A percentile compares a stretch with the other conserved stretches of the same genome.
These are phyloP conservation scores for Tulasnella sp. DNA, from an alignment of 768 basidiomycete species.

Conservation along the genomic window DNA sequence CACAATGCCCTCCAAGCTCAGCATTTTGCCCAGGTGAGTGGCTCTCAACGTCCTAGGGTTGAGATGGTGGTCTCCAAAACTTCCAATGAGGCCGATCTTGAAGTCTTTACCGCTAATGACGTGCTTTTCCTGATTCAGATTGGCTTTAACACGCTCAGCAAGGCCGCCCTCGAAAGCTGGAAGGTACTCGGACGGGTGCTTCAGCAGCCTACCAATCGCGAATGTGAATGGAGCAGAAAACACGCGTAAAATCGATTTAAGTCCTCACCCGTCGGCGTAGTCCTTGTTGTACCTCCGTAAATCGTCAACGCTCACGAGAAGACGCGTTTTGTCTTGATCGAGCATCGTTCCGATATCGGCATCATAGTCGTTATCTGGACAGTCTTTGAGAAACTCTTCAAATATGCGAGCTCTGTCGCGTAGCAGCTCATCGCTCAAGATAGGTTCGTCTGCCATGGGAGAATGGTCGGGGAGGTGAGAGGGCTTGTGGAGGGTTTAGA, in stretches of 20 bases:
- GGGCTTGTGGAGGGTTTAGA: not conserved
- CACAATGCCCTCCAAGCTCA: slow-evolving; percentile 96
- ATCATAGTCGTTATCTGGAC: slow-evolving; percentile 68
- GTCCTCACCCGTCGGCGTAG: slow-evolving; percentile 64
- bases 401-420: slow-evolving; percentile 30
- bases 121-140: slow-evolving; percentile 77
- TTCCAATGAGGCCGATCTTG: slow-evolving; percentile 90
- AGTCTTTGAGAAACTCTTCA: slow-evolving; percentile 37
- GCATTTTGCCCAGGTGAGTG: slow-evolving; percentile 91
- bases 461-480: not conserved
- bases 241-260: not conserved
- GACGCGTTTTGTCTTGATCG: slow-evolving; percentile 77
- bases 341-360: slow-evolving; percentile 84
- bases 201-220: slow-evolving; percentile 65
- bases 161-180: slow-evolving; percentile 91
- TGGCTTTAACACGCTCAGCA: slow-evolving; percentile 65
- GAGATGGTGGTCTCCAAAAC: slow-evolving; percentile 97
- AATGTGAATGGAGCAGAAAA: not conserved
- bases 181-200: slow-evolving; percentile 82
- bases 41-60: slow-evolving; percentile 91
- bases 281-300: slow-evolving; percentile 90
- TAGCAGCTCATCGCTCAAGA: slow-evolving; percentile 23
- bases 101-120: slow-evolving; percentile 78
- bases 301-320: slow-evolving; percentile 95
- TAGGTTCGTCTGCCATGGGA: slow-evolving; percentile 18